Base-by-base conservation (phyloP, 2,329 filamentous ascomycete species). In the Ceratocystiopsis minuta region DNA sequence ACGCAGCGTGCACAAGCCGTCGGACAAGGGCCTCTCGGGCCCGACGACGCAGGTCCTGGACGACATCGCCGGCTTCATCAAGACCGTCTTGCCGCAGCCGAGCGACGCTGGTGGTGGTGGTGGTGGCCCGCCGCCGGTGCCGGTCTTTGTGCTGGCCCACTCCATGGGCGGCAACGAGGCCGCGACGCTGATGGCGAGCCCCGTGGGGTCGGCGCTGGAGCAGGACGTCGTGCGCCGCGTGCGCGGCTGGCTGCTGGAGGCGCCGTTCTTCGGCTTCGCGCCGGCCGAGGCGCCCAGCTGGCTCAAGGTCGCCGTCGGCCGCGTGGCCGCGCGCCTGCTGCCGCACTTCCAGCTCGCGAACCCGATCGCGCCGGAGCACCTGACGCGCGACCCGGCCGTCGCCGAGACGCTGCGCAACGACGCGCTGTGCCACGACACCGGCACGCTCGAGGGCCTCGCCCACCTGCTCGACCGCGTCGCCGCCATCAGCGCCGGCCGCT, bases 141-240 rank as follows among this genome's bases (percentile, higher is more conserved):
- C 85, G 0, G 55, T 92, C 15, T 95, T 94, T 60, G 68, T 95
- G 16, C 75, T 90, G 65, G 87, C 87, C 41, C 85, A 94, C 60
- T 86, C 79, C 17, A 94, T 94, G 84, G 87, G 87, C 49, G 87
- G 87, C 45, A 83, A 76, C 18, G 71, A 92, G 59, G 71, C 77
- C 6, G 62, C 93, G 10, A 75, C 72, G 36, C 57, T 79, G 17
- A 68, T 68, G 18, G 67, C 62, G 43, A 63, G 68, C 42, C 56
- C 65, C 1, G 46, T 57, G 43, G 48, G 44, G 31, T 42, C 43
- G 13, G 28, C 35, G 20, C 68, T 75, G 54, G 59, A 61, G 36
- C 67, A 72, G 15, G 56, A 34, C 37, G 36, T 83, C 13, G 66
- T 74, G 36, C 56, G 61, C 33, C 63, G 68, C 44, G 69, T 93